phyloP scores from a whole-genome alignment of 352 stramenopile genomes.

The Paralagenidium karlingii region DNA sequence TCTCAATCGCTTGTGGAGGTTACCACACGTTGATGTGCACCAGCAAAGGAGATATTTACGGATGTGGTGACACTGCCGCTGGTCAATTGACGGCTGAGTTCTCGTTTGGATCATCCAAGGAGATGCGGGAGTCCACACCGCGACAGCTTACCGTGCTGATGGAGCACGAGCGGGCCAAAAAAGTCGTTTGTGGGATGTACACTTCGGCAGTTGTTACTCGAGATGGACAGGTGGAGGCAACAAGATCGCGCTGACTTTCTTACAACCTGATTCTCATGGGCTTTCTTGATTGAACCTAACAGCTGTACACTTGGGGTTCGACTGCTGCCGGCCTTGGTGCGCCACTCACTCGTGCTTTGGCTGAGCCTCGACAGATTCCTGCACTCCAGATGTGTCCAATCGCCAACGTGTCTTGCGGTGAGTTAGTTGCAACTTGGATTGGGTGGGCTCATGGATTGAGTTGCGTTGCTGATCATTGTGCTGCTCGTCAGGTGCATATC shows the following conservation, averaged over 20 bases:
- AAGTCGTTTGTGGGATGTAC: conserved; percentile 45
- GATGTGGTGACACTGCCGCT: conserved; percentile 64
- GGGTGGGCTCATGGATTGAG: conserved; percentile 1
- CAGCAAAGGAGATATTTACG: conserved; percentile 36
- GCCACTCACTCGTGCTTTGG: conserved; percentile 32
- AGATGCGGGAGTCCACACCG: conserved; percentile 20
- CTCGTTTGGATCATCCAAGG: conserved; percentile 30
- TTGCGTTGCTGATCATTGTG: conserved; percentile 1
- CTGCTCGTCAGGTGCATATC: conserved; percentile 31
- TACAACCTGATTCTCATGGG: too few relatives aligned
- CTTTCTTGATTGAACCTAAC: too few relatives aligned
- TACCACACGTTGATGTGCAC: conserved; percentile 63
- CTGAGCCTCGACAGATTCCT: conserved; percentile 23
- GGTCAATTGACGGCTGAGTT: conserved; percentile 50
- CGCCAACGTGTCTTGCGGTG: conserved; percentile 46
- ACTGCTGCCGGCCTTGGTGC: conserved; percentile 53
- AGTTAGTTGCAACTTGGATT: conserved; percentile 2
- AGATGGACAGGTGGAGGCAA: too few relatives aligned
- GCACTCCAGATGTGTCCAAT: conserved; percentile 32
- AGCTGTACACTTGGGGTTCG: conserved; percentile 67
- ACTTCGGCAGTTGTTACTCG: conserved; percentile 35
- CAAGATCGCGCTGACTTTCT: too few relatives aligned
- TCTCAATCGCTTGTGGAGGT: conserved; percentile 44
- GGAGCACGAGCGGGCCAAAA: conserved; percentile 1
- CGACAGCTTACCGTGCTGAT: conserved; percentile 5